Base-by-base conservation (phyloP, 2,329 filamentous ascomycete genomes). In the Chalaropsis ovoidea region DNA sequence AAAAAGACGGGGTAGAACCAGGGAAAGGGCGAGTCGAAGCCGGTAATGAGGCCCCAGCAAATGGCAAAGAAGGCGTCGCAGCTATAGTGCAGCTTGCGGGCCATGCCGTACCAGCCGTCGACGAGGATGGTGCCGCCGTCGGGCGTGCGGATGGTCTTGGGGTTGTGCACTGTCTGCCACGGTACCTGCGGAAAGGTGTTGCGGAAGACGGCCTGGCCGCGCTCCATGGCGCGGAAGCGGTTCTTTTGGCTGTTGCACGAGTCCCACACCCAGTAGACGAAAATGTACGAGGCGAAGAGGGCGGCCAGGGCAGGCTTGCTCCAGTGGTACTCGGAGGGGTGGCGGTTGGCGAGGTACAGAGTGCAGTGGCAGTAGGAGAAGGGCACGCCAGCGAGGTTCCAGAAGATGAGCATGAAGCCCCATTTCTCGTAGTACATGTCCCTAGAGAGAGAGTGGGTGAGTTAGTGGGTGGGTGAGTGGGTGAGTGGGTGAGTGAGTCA, bases 361-460 rank as follows among this genome's bases (percentile, higher is more conserved):
- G 89, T 93, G 82, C 89, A 94, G 80, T 96, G 91, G 79, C 90
- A 95, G 81, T 96, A 96, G 65, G 86, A 91, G 63, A 96, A 81
- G 15, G 91, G 91, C 31, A 96, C 91, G 70, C 91, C 91, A 60
- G 91, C 90, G 74, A 96, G 80, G 77, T 96, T 96, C 91, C 91
- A 96, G 83, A 96, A 96, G 75, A 95, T 95, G 70, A 96, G 83
- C 91, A 96, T 96, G 80, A 96, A 96, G 63, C 91, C 91, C 84
- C 89, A 92, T 78, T 96, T 96, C 80, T 96, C 91, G 72, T 90
- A 93, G 80, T 95, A 95, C 87, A 96, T 95, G 72, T 96, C 91
- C 87, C 74, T 75, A 43, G 10, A 15, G 11, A 43, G 10, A 15
- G 11, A 10, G 35, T 4, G 61, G 68, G 61, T 69, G n/a, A 39